Conservation (phyloP, 805 yeast genomes). For the Phaffomyces antillensis region DNA sequence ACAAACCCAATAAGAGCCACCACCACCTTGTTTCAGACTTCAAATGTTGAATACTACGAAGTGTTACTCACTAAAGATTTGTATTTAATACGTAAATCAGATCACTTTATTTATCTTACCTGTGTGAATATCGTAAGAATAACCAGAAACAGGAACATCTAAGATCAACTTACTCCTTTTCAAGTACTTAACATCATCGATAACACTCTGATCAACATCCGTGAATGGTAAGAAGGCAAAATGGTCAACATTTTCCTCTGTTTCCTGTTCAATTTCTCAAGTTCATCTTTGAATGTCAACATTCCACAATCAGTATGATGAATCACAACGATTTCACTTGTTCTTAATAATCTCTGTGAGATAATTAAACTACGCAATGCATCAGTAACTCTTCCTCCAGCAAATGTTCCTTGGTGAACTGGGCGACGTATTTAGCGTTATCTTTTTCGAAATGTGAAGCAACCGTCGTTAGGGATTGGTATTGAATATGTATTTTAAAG, state of each 20-base stretch:
- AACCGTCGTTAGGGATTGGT: too few species aligned
- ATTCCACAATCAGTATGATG: conserved; percentile 41
- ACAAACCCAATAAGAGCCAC: too few species aligned
- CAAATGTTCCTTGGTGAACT: conserved; percentile 12
- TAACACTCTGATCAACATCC: conserved; percentile 29
- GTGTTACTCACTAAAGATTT: too few species aligned
- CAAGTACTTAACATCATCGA: conserved; percentile 29
- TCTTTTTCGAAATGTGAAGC: conserved; percentile 1
- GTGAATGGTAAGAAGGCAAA: conserved; percentile 28
- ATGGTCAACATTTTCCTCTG: conserved; percentile 17
- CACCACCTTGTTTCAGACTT: too few species aligned
- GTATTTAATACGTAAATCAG: too few species aligned
- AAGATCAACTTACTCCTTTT: conserved; percentile 25
- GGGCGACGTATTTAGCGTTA: conserved; percentile 1
- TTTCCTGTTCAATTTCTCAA: conserved; percentile 26
- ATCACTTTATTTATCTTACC: neutral
- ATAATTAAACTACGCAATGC: conserved; percentile 33
- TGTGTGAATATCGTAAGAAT: conserved; percentile 28
- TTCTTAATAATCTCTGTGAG: conserved; percentile 33
- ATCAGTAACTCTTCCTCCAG: conserved; percentile 36
- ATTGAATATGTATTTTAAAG: too few species aligned
- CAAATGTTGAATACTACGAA: too few species aligned
- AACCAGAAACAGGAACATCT: conserved; percentile 27
- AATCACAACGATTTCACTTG: conserved; percentile 31
- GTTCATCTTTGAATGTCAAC: conserved; percentile 32